Evolutionary conservation across 73 alveolate genomes (phyloP).

Genomic region (Halteria grandinella): DNA sequence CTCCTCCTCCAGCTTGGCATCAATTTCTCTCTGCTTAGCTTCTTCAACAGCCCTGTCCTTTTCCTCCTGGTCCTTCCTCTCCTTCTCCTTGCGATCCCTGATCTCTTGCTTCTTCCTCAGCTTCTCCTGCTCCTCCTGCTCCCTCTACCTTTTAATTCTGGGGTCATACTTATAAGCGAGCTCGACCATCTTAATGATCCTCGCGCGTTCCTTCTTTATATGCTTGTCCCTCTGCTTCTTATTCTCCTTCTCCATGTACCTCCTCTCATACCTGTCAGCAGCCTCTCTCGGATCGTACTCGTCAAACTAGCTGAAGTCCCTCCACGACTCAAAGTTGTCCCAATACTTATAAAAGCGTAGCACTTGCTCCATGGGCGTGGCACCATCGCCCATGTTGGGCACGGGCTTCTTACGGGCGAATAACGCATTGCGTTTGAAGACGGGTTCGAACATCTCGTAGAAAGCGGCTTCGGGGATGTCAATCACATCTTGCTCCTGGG

Average conservation of each 20-base stretch:
- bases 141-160: slow-evolving; percentile 74
- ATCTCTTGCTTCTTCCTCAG: slow-evolving; percentile 72
- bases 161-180: slow-evolving; percentile 83
- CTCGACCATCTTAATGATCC: slow-evolving; percentile 77
- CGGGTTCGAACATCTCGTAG: slow-evolving; percentile 74
- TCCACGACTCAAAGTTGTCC: slow-evolving; percentile 85
- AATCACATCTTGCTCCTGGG: slow-evolving; percentile 69
- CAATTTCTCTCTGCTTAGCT: slow-evolving; percentile 31
- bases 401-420: slow-evolving; percentile 88
- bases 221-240: slow-evolving; percentile 77
- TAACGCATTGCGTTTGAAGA: slow-evolving; percentile 74
- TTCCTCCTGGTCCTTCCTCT: slow-evolving; percentile 9
- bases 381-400: slow-evolving; percentile 83
- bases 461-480: slow-evolving; percentile 64
- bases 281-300: slow-evolving; percentile 89
- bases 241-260: slow-evolving; percentile 88
- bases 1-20: slow-evolving; percentile 67
- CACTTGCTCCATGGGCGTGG: slow-evolving; percentile 73
- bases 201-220: slow-evolving; percentile 76
- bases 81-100: slow-evolving; percentile 6
- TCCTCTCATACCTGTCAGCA: slow-evolving; percentile 81
- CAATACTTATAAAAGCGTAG: slow-evolving; percentile 81
- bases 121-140: slow-evolving; percentile 74
- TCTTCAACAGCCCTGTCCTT: not conserved
- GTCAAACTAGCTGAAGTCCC: slow-evolving; percentile 86